phyloP scores from a whole-genome alignment of 2,329 filamentous ascomycete species.

The Penicillium sp. region DNA sequence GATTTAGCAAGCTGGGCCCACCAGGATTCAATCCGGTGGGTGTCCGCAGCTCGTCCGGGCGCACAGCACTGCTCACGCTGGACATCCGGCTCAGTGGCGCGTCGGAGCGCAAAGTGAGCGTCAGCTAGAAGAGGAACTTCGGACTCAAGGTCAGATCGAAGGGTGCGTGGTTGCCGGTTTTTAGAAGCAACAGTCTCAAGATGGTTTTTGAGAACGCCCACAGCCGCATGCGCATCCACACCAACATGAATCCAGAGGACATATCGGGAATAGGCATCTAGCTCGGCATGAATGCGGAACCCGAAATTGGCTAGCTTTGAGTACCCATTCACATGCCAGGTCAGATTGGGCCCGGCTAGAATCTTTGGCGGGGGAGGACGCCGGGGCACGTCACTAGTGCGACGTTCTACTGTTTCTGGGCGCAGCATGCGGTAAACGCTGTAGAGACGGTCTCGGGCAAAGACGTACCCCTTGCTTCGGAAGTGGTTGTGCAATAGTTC shows the following conservation, averaged over 20 bases:
- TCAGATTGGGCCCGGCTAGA: constrained; percentile 18
- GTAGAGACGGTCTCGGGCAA: constrained; percentile 16
- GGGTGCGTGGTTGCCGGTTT: constrained; percentile 7
- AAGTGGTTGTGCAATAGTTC: constrained; percentile 13
- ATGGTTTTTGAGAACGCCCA: constrained; percentile 21
- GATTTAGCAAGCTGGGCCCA: constrained; percentile 11
- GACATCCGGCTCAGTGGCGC: constrained; percentile 1
- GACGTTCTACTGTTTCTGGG: constrained; percentile 6
- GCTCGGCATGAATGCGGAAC: constrained; percentile 23
- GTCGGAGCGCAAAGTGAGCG: constrained; percentile 7
- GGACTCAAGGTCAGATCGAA: constrained; percentile 10
- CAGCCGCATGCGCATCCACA: constrained; percentile 8
- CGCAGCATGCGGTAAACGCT: constrained; percentile 10
- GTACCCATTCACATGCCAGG: constrained; percentile 23
- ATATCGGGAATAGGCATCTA: constrained; percentile 22
- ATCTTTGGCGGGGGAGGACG: constrained; percentile 10
- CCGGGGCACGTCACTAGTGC: constrained; percentile 7
- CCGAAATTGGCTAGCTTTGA: constrained; percentile 19
- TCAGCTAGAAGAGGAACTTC: constrained; percentile 8
- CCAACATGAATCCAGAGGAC: constrained; percentile 23
- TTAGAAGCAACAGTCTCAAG: constrained; percentile 6
- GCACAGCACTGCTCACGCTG: constrained; percentile 7
- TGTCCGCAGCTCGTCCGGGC: constrained; percentile 8
- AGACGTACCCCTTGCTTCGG: constrained; percentile 10
- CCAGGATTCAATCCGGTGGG: constrained; percentile 17